These are phyloP conservation scores for Chimonanthus salicifolius DNA, from an alignment of 164 flowering plant genomes.

Conservation along the genomic window DNA sequence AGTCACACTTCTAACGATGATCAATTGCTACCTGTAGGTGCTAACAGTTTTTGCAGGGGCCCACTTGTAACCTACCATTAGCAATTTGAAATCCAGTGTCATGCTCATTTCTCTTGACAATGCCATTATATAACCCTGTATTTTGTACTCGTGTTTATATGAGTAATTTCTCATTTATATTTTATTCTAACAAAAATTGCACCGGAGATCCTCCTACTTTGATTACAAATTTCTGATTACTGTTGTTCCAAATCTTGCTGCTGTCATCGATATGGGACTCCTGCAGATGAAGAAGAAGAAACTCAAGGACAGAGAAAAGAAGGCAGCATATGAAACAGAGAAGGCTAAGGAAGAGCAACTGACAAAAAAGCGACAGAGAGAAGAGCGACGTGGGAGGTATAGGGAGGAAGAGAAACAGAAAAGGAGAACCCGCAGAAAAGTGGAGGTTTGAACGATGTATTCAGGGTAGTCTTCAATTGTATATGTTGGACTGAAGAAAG, in stretches of 20 bases:
- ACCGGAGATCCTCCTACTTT: not conserved
- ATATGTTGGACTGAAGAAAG: no score
- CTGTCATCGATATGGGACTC: not conserved
- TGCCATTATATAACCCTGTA: no score
- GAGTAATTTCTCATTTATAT: not conserved
- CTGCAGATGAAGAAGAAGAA: constrained; percentile 63
- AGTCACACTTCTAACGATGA: no score
- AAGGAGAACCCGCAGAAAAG: constrained; percentile 34
- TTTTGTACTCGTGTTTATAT: no score
- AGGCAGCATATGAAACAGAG: constrained; percentile 39
- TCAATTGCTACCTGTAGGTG: not conserved
- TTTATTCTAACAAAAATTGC: not conserved
- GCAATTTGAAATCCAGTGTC: not conserved
- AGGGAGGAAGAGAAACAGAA: constrained; percentile 64
- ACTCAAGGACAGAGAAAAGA: constrained; percentile 53
- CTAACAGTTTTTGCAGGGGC: not conserved
- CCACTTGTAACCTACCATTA: no score
- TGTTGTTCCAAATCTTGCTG: not conserved
- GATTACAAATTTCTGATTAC: no score
- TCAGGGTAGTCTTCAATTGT: no score
- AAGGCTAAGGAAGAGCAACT: constrained; percentile 62
- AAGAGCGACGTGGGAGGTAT: constrained; percentile 64
- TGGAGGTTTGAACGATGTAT: not conserved
- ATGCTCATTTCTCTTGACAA: no score
- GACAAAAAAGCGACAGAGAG: constrained; percentile 68